phyloP scores from a whole-genome alignment of 2,329 filamentous ascomycete genomes.

The Xylaria hypoxylon region DNA sequence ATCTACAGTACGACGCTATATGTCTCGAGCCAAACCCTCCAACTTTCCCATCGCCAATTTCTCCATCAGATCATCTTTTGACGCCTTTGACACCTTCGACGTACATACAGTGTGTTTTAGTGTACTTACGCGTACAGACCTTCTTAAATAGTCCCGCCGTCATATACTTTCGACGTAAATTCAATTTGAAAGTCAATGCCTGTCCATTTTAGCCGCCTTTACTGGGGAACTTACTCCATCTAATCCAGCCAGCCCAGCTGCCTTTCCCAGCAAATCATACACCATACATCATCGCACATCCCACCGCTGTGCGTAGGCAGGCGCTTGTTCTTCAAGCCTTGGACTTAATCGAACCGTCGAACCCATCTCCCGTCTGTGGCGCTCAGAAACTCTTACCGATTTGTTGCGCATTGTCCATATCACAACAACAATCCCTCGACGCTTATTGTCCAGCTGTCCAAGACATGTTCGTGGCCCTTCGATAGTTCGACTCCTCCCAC shows the following conservation, averaged over 20 bases:
- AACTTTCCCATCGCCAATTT: conserved; percentile 17
- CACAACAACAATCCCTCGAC: conserved; percentile 3
- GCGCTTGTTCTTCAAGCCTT: not conserved
- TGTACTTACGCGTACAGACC: not conserved
- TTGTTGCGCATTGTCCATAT: not conserved
- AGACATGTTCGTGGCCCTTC: conserved; percentile 42
- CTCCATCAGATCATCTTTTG: conserved; percentile 17
- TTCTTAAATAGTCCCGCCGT: not conserved
- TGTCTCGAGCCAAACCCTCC: conserved; percentile 5
- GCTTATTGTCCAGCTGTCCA: conserved; percentile 12
- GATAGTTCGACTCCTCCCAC: conserved; percentile 30
- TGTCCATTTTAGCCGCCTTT: conserved; percentile 15
- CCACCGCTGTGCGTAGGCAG: not conserved
- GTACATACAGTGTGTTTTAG: not conserved
- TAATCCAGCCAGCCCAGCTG: conserved; percentile 1
- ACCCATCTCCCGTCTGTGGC: conserved; percentile 1
- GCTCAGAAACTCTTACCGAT: not conserved
- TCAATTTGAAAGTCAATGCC: conserved; percentile 13
- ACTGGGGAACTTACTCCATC: not conserved
- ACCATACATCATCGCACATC: not conserved
- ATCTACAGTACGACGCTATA: no score
- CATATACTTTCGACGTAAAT: not conserved
- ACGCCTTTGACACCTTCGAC: conserved; percentile 3
- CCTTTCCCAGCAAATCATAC: not conserved
- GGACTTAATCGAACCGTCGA: not conserved